A percentile compares a stretch with the other conserved stretches of the same genome.
These are phyloP conservation scores for Silene coronaria DNA, from an alignment of 179 eudicot species.

Conservation along the genomic window DNA sequence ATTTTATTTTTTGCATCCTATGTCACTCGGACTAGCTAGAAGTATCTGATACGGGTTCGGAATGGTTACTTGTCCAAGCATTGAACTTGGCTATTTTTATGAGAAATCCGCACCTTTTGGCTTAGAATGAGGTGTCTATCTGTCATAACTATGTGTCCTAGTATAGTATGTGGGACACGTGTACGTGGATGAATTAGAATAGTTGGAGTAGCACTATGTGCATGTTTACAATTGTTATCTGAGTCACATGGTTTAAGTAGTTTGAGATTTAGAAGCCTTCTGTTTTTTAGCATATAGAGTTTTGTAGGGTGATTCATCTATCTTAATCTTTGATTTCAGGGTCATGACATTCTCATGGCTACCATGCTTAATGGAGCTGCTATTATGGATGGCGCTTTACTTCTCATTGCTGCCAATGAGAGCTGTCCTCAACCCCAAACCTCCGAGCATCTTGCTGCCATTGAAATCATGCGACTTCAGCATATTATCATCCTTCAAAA, in stretches of 20 bases:
- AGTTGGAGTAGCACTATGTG: too few relatives aligned
- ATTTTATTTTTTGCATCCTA: too few relatives aligned
- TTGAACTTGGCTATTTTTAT: too few relatives aligned
- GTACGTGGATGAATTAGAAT: too few relatives aligned
- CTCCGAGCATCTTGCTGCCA: slow-evolving; percentile 94
- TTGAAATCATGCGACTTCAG: slow-evolving; percentile 91
- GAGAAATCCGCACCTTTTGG: too few relatives aligned
- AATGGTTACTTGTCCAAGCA: too few relatives aligned
- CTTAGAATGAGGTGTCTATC: too few relatives aligned
- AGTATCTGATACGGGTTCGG: too few relatives aligned
- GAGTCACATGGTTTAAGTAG: background rate
- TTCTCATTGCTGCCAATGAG: slow-evolving; percentile 93
- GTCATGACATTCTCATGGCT: slow-evolving; percentile 99
- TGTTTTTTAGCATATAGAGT: background rate
- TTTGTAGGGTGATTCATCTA: background rate
- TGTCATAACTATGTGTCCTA: too few relatives aligned
- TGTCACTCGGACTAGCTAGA: too few relatives aligned
- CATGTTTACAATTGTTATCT: background rate
- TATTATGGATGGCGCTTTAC: slow-evolving; percentile 96
- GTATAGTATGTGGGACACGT: too few relatives aligned
- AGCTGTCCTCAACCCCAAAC: slow-evolving; percentile 98
- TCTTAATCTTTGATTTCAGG: slow-evolving; percentile 34
- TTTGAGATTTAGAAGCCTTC: background rate
- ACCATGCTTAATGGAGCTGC: slow-evolving; percentile 99
- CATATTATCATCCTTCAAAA: slow-evolving; percentile 92